These are phyloP conservation scores for Carex parvula DNA, from an alignment of 176 grass and related monocot genomes.

Conservation along the genomic window DNA sequence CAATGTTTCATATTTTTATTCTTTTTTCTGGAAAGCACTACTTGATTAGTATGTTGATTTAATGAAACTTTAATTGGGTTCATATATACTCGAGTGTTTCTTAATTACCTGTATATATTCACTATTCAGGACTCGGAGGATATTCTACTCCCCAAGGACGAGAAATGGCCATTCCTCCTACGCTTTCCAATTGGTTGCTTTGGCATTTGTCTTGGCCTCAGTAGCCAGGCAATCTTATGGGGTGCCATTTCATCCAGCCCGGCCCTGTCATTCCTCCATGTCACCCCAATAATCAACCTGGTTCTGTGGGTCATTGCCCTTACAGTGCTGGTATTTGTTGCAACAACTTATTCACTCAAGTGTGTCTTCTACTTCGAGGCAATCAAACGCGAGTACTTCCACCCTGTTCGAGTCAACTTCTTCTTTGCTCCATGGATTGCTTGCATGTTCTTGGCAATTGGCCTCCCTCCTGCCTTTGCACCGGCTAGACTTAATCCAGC, in stretches of 20 bases:
- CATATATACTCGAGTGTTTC: background rate
- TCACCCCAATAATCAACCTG: constrained; percentile 70
- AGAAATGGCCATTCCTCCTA: constrained; percentile 95
- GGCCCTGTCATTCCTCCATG: constrained; percentile 62
- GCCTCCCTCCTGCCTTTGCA: constrained; percentile 40
- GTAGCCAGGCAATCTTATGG: constrained; percentile 94
- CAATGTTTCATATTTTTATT: background rate
- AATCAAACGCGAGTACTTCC: constrained; percentile 95
- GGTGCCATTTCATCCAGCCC: constrained; percentile 63
- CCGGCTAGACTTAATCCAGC: constrained; percentile 56
- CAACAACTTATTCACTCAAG: constrained; percentile 76
- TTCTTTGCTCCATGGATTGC: constrained; percentile 94
- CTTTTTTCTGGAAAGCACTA: background rate
- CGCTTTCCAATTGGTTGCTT: constrained; percentile 94
- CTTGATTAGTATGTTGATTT: background rate
- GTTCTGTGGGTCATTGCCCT: constrained; percentile 64
- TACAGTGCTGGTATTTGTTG: constrained; percentile 45
- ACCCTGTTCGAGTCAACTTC: constrained; percentile 94
- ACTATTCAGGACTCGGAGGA: constrained; percentile 69
- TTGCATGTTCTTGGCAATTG: constrained; percentile 95
- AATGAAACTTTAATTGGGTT: background rate
- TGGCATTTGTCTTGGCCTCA: constrained; percentile 79
- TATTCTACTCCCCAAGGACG: constrained; percentile 83
- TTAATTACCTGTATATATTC: background rate
- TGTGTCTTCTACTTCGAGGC: constrained; percentile 99